These are phyloP conservation scores for Malassezia globosa DNA, from an alignment of 1,284 basidiomycete species.

Conservation along the genomic window DNA sequence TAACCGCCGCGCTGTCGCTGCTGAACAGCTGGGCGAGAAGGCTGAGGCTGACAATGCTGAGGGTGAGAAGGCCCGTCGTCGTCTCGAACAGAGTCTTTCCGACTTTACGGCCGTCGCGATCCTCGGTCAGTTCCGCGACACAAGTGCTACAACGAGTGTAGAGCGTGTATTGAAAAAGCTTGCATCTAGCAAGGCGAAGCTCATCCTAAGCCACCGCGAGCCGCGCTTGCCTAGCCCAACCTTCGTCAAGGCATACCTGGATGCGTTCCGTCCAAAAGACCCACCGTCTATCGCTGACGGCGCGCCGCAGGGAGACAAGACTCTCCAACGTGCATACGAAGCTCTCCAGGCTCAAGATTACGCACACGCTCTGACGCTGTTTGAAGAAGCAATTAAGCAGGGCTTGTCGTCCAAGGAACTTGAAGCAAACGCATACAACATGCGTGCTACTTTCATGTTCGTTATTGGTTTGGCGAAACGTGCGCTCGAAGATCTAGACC, in stretches of 20 bases:
- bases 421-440: constrained; percentile 77
- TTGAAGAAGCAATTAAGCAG: constrained; percentile 77
- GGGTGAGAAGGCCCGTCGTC: constrained; percentile 30
- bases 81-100: constrained; percentile 31
- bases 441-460: constrained; percentile 76
- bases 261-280: constrained; percentile 77
- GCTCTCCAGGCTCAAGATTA: constrained; percentile 83
- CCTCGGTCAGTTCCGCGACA: constrained; percentile 80
- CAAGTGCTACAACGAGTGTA: constrained; percentile 65
- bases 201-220: constrained; percentile 65
- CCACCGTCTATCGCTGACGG: constrained; percentile 65
- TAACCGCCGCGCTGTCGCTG: constrained; percentile 76
- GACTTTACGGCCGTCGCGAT: constrained; percentile 95
- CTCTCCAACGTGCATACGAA: constrained; percentile 66
- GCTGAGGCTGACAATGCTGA: constrained; percentile 54
- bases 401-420: constrained; percentile 63
- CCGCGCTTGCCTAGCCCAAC: constrained; percentile 77
- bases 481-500: constrained; percentile 75
- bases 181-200: constrained; percentile 60
- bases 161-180: constrained; percentile 85
- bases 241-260: constrained; percentile 90
- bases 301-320: constrained; percentile 68
- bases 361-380: constrained; percentile 64
- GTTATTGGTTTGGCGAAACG: constrained; percentile 70
- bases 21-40: constrained; percentile 65